Conservation (phyloP, 202 grass and related monocot species). For the Panicum hallii region DNA sequence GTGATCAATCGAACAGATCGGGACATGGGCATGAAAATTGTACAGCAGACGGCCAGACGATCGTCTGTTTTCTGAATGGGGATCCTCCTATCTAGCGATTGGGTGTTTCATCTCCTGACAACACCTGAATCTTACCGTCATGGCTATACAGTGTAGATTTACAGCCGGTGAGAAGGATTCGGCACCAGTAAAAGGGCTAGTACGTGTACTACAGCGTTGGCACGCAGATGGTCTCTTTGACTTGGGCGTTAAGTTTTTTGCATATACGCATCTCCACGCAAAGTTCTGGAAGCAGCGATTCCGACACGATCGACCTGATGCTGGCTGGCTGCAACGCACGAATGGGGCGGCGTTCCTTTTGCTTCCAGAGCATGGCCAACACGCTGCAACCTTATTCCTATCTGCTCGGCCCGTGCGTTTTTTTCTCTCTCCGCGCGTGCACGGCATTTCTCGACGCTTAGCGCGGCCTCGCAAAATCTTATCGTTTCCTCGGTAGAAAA, state of each 20-base stretch:
- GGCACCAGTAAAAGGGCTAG: too few species aligned
- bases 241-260: neutral
- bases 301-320: neutral
- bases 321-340: neutral
- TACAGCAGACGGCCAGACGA: too few species aligned
- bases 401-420: neutral
- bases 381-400: neutral
- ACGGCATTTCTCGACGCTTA: constrained; percentile 14
- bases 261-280: neutral
- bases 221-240: neutral
- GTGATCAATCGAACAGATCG: too few species aligned
- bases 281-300: neutral
- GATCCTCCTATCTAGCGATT: too few species aligned
- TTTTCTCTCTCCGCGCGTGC: constrained; percentile 33
- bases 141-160: too few species aligned
- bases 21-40: too few species aligned
- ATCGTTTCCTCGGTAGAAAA: constrained; percentile 14
- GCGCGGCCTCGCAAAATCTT: neutral
- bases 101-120: too few species aligned
- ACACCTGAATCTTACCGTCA: too few species aligned
- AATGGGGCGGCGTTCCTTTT: neutral
- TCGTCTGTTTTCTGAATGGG: too few species aligned
- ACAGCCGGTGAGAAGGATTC: too few species aligned
- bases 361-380: neutral
- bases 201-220: too few species aligned